Conservation (phyloP, 1,139 yeast genomes). For the Wickerhamomyces sp. region DNA sequence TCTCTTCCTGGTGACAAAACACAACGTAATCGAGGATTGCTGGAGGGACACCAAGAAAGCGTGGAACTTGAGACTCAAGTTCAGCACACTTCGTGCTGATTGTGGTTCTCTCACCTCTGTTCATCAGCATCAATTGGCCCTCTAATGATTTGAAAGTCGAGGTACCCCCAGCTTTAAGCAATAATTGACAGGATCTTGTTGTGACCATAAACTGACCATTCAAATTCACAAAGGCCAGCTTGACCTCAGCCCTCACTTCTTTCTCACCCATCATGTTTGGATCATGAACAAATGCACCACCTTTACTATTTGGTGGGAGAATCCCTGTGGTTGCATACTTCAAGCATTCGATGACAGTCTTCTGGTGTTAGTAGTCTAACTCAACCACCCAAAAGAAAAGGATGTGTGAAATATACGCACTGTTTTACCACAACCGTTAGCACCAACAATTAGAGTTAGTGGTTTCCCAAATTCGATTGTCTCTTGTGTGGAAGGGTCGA, state of each 20-base stretch:
- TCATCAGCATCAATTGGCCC: slow-evolving; percentile 72
- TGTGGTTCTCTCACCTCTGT: slow-evolving; percentile 63
- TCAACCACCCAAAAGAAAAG: too few relatives aligned
- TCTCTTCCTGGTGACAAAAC: slow-evolving; percentile 97
- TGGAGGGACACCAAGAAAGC: slow-evolving; percentile 78
- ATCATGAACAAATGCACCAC: slow-evolving; percentile 95
- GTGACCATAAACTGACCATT: slow-evolving; percentile 77
- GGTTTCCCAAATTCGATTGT: slow-evolving; percentile 90
- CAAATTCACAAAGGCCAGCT: slow-evolving; percentile 74
- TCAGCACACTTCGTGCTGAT: slow-evolving; percentile 83
- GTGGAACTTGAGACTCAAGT: slow-evolving; percentile 76
- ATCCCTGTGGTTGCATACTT: slow-evolving; percentile 95
- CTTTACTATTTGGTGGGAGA: slow-evolving; percentile 91
- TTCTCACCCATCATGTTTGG: slow-evolving; percentile 76
- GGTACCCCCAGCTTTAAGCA: slow-evolving; percentile 54
- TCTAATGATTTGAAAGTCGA: slow-evolving; percentile 86
- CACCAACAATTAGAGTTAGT: slow-evolving; percentile 89
- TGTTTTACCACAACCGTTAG: slow-evolving; percentile 98
- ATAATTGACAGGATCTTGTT: slow-evolving; percentile 79
- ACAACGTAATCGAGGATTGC: slow-evolving; percentile 89
- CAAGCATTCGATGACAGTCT: slow-evolving; percentile 87
- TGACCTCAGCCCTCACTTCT: slow-evolving; percentile 84
- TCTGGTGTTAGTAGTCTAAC: slow-evolving; percentile 1
- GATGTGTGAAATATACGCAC: slow-evolving; percentile 23
- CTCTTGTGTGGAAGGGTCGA: slow-evolving; percentile 76